Evolutionary conservation across 2,329 filamentous ascomycete genomes (phyloP).

Genomic region (Colletotrichum higginsianum): DNA sequence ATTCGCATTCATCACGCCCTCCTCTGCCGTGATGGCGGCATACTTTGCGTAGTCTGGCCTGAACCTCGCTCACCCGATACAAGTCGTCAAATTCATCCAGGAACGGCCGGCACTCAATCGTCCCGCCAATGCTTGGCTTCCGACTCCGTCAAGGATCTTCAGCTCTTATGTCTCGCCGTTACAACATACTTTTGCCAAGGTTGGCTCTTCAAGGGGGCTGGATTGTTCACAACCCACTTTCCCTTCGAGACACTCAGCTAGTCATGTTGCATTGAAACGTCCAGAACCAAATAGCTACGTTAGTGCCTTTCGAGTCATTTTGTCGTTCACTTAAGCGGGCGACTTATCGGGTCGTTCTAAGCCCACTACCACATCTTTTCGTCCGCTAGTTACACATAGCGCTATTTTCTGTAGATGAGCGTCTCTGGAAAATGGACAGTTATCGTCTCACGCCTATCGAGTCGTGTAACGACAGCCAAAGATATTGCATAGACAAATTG

Average conservation of each 20-base stretch:
- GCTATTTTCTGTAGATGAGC: neutral
- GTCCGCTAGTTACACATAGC: neutral
- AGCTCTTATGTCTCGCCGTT: neutral
- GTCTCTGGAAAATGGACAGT: neutral
- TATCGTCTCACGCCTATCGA: too few species aligned
- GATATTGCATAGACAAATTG: neutral
- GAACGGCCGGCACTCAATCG: conserved; percentile 15
- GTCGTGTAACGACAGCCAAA: neutral
- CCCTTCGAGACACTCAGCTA: conserved; percentile 10
- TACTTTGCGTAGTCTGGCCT: neutral
- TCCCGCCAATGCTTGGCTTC: conserved; percentile 11
- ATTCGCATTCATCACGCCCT: conserved; percentile 8
- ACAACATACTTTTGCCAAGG: conserved; percentile 20
- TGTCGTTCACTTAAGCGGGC: neutral
- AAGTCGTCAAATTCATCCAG: neutral
- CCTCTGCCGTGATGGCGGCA: conserved; percentile 5
- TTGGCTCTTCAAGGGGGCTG: neutral
- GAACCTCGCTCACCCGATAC: neutral
- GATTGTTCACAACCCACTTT: conserved; percentile 2
- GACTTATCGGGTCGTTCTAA: neutral
- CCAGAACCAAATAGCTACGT: neutral
- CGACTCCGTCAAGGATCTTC: neutral
- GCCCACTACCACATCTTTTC: neutral
- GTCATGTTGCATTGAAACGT: neutral
- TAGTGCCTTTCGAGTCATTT: neutral